These are phyloP conservation scores for Arthrinium phaeospermum DNA, from an alignment of 2,329 filamentous ascomycete genomes.

Conservation along the genomic window DNA sequence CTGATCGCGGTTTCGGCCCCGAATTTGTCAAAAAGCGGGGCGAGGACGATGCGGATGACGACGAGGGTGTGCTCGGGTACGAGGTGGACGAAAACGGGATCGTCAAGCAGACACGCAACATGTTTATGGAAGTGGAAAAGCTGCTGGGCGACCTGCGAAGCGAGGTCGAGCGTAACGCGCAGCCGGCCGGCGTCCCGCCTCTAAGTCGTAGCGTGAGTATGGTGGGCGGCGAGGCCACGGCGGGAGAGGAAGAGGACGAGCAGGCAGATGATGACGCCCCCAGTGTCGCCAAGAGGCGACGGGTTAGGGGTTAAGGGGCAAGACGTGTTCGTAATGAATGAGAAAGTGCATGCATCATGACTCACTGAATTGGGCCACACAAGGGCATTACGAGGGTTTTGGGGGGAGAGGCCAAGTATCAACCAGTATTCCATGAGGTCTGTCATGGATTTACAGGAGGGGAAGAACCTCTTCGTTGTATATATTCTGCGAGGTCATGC, in stretches of 20 bases:
- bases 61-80: slow-evolving; percentile 58
- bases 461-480: background rate
- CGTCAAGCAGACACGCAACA: slow-evolving; percentile 84
- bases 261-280: slow-evolving; percentile 45
- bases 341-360: background rate
- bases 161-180: slow-evolving; percentile 60
- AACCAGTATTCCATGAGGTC: background rate
- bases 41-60: slow-evolving; percentile 41
- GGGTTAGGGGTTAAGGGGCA: slow-evolving; percentile 35
- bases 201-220: slow-evolving; percentile 39
- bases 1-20: slow-evolving; percentile 71
- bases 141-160: slow-evolving; percentile 77
- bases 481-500: slow-evolving; percentile 1
- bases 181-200: slow-evolving; percentile 37
- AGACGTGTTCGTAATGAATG: background rate
- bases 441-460: background rate
- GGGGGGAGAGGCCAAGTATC: background rate
- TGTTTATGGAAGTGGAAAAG: slow-evolving; percentile 88
- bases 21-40: slow-evolving; percentile 56
- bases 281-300: slow-evolving; percentile 39
- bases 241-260: slow-evolving; percentile 56
- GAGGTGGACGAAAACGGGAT: slow-evolving; percentile 82
- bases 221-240: slow-evolving; percentile 47
- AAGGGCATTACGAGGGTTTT: background rate
- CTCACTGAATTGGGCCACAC: background rate